phyloP scores from a whole-genome alignment of 345 rosid genomes.

The Populus simonii region DNA sequence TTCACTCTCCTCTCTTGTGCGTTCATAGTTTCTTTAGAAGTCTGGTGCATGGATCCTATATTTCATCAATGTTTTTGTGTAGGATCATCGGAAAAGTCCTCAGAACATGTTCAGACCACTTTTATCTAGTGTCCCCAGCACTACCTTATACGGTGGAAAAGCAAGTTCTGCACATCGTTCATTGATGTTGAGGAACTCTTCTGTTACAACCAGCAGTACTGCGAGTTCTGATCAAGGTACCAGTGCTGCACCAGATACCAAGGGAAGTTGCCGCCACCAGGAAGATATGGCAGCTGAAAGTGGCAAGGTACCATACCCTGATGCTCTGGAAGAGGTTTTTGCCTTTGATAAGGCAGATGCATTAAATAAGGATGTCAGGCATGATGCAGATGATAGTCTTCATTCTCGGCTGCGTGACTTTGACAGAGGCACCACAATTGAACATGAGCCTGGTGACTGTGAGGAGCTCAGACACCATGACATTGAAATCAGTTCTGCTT shows the following conservation, averaged over 20 bases:
- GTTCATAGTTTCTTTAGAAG: conserved; percentile 2
- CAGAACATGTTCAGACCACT: conserved; percentile 98
- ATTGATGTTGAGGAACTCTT: conserved; percentile 62
- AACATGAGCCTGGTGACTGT: conserved; percentile 35
- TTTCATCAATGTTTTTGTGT: conserved; percentile 26
- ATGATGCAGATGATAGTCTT: conserved; percentile 38
- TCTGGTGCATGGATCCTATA: conserved; percentile 11
- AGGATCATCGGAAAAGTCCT: conserved; percentile 90
- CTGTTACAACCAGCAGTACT: conserved; percentile 64
- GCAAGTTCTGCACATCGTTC: conserved; percentile 54
- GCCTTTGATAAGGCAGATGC: conserved; percentile 55
- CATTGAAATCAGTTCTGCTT: conserved; percentile 41
- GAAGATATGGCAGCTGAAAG: conserved; percentile 40
- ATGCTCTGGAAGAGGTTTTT: conserved; percentile 58
- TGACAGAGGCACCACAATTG: conserved; percentile 34
- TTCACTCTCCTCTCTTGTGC: neutral
- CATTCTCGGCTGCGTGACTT: conserved; percentile 39
- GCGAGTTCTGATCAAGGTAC: conserved; percentile 62
- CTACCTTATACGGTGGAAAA: conserved; percentile 74
- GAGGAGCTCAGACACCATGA: conserved; percentile 45
- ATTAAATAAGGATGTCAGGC: conserved; percentile 37
- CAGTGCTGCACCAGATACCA: conserved; percentile 47
- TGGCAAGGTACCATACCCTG: conserved; percentile 30
- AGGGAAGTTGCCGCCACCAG: conserved; percentile 47
- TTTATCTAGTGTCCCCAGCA: conserved; percentile 91